Base-by-base conservation (phyloP, 768 basidiomycete species). In the Xerocomus potaroensis region DNA sequence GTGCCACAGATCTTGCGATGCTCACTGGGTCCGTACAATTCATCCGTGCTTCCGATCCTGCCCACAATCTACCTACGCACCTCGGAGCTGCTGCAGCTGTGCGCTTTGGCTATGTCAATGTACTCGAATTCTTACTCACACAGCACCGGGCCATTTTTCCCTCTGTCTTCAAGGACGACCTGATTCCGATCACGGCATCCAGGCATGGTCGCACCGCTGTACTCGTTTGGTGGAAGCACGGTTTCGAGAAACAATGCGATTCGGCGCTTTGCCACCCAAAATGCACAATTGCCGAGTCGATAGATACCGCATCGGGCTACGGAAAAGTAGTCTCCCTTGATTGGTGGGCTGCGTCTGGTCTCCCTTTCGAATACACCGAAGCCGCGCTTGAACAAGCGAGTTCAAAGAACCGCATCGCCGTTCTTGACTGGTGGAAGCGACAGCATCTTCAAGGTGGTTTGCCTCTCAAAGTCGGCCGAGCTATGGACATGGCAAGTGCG, bases 401-500 rank as follows among this genome's bases (percentile, higher is more conserved):
- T 47, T 75, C 85, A 15, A 88, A 83, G 59, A 86, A 85, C 50
- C 83, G 81, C 55, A 71, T 90, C n/a, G 69, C 75, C 4, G 81
- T 89, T 5, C 76, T 92, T 34, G 82, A 86, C 29, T 92, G 90
- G 90, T 92, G 89, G 90, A 81, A 82, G 53, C 69, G 70, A 37
- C 81, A 83, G 49, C 69, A 79, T 54, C 62, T 64, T 26, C 64
- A 63, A 36, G 63, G 64, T 3, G 69, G 72, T 4, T 68, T 90
- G 26, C 76, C 79, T 10, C 78, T 92, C 55, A 90, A 89, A 64
- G 80, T 91, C 19, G 90, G 90, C 3, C 81, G 87, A 31, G 85
- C 83, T 18, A 86, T 92, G 79, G 90, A 92, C 60, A 81, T 82
- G 74, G 90, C 91, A 11, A 84, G 83, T 58, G 84, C 78, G 15